phyloP scores from a whole-genome alignment of 306 rosid genomes.

The Citrullus mucosospermus region DNA sequence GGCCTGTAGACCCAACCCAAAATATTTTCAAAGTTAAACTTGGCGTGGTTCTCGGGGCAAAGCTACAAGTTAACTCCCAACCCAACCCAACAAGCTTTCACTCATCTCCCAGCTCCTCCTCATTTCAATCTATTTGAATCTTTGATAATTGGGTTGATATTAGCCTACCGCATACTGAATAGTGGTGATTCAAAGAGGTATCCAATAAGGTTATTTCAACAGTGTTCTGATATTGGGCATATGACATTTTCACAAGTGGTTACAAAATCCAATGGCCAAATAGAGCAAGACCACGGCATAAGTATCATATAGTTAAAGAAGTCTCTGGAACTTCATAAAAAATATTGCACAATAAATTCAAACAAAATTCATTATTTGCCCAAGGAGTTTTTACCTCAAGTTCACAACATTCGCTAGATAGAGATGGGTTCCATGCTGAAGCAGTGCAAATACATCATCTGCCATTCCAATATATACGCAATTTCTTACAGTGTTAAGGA shows the following conservation, averaged over 20 bases:
- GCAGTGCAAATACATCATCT: conserved; percentile 76
- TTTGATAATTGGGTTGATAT: neutral
- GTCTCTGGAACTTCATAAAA: neutral
- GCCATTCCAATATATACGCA: conserved; percentile 93
- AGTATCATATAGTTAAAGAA: neutral
- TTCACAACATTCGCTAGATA: conserved; percentile 81
- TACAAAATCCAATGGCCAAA: neutral
- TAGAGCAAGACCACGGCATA: neutral
- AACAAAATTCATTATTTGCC: neutral
- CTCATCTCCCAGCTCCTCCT: neutral
- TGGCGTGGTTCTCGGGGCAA: neutral
- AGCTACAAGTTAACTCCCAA: neutral
- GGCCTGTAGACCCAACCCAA: neutral
- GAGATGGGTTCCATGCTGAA: conserved; percentile 85
- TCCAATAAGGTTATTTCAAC: neutral
- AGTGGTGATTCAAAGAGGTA: neutral
- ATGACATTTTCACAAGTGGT: neutral
- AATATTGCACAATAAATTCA: neutral
- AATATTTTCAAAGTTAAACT: neutral
- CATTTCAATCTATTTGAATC: neutral
- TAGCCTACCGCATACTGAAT: neutral
- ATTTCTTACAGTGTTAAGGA: conserved; percentile 66
- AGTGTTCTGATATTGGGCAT: neutral
- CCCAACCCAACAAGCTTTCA: neutral
- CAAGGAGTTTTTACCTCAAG: conserved; percentile 46